Evolutionary conservation across 2,329 filamentous ascomycete genomes (phyloP), one percentile per base, ranked within the genome.

Genomic region (Tolypocladium paradoxum): DNA sequence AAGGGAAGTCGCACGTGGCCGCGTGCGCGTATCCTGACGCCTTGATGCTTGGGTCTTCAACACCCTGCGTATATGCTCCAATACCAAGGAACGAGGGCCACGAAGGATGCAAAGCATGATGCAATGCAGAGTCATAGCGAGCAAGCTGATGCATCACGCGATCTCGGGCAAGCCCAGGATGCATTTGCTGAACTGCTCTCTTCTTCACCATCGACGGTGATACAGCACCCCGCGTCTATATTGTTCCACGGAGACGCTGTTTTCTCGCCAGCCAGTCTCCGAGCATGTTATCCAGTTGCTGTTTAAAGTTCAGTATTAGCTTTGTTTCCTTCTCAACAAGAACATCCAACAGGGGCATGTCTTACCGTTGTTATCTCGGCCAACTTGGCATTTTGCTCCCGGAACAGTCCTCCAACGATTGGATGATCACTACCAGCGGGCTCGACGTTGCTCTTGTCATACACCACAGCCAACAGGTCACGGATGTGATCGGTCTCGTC

Each of bases 401-500:
- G 84, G 73, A 95, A 97, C 52, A 97, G 73, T 24, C 83, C 81
- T 16, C 83, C 82, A 50, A 87, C 89, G 46, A 95, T 77, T 0
- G 92, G 92, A 67, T 97, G 91, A 54, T 96, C 89, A n/a, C 81
- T 79, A 1, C 86, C 82, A 8, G 86, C 88, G 20, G 90, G 87
- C 43, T 83, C 79, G 18, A 95, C 84, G 55, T 91, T 88, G 16
- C 84, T 87, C 67, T 91, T 96, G 70, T 97, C 91, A 65, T 96
- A 91, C 31, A 99, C 90, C 56, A 99, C 87, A 37, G 91, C 80
- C 50, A 97, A 78, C 65, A 97, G 80, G 66, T 99, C 92, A 50
- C 89, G 83, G 60, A 99, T 90, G 57, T 96, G 90, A 35, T 85
- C 84, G 56, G 89, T 84, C 60, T 93, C 90, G 60, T 97, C 92